Evolutionary conservation across 495 filamentous ascomycete species (phyloP).

Genomic region (Aspergillus avenaceus): DNA sequence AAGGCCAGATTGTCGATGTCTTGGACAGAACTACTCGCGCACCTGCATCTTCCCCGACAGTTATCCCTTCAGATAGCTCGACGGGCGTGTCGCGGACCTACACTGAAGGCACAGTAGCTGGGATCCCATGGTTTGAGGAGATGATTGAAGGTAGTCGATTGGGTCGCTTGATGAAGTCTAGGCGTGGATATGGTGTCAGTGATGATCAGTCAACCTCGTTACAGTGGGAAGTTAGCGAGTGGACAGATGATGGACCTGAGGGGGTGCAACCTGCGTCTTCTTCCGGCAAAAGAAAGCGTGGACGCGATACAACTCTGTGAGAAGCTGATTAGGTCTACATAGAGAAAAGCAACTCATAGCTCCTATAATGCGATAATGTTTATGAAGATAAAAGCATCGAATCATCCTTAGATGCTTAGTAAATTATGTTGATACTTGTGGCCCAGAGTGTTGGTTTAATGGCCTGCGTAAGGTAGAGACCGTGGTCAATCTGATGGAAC

Average conservation of each 20-base stretch:
- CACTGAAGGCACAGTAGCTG: slow-evolving; percentile 38
- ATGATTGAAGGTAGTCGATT: slow-evolving; percentile 71
- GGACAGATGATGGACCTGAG: slow-evolving; percentile 54
- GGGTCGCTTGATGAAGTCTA: slow-evolving; percentile 58
- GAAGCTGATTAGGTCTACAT: neutral
- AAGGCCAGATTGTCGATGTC: slow-evolving; percentile 32
- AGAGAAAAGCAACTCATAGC: neutral
- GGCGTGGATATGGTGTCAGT: slow-evolving; percentile 49
- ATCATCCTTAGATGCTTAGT: too few relatives aligned
- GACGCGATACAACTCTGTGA: slow-evolving; percentile 5
- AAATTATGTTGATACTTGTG: too few relatives aligned
- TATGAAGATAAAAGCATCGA: too few relatives aligned
- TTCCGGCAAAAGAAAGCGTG: slow-evolving; percentile 37
- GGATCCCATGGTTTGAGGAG: slow-evolving; percentile 77
- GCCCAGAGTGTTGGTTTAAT: too few relatives aligned
- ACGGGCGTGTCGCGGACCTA: slow-evolving; percentile 20
- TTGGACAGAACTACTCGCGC: slow-evolving; percentile 8
- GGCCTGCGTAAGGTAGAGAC: too few relatives aligned
- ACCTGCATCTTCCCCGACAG: slow-evolving; percentile 12
- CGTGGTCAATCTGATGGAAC: too few relatives aligned
- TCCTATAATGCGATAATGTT: neutral
- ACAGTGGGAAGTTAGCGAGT: slow-evolving; percentile 85
- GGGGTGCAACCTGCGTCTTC: slow-evolving; percentile 19
- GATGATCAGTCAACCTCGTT: slow-evolving; percentile 57
- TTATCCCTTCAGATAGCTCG: slow-evolving; percentile 17